A percentile compares a stretch with the other conserved stretches of the same genome.
phyloP scores from a whole-genome alignment of 352 stramenopile species.

The Phytophthora nicotianae region DNA sequence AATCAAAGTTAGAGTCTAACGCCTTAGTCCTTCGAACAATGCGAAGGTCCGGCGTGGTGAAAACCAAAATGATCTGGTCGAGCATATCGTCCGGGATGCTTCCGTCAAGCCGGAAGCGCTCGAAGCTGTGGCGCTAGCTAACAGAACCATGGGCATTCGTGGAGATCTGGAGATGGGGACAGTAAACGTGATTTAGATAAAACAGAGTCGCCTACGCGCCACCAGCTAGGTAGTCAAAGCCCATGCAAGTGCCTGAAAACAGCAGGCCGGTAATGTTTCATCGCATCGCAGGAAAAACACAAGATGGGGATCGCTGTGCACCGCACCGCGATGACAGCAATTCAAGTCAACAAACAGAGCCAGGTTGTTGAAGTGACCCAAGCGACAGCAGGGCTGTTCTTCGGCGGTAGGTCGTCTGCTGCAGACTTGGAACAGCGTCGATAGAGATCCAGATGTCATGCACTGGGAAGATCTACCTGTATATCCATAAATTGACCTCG shows the following conservation, averaged over 20 bases:
- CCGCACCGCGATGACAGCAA: neutral
- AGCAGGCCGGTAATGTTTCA: conserved; percentile 24
- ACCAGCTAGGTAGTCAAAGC: conserved; percentile 25
- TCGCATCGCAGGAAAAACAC: conserved; percentile 20
- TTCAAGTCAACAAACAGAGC: no score
- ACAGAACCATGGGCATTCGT: conserved; percentile 9
- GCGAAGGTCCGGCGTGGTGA: conserved; percentile 4
- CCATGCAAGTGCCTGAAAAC: conserved; percentile 20
- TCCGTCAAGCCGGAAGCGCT: conserved; percentile 21
- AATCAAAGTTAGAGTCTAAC: neutral
- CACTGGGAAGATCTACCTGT: no score
- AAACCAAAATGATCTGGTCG: conserved; percentile 25
- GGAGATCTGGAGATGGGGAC: conserved; percentile 25
- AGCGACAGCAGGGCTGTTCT: no score
- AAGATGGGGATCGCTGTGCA: conserved; percentile 26
- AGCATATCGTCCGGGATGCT: conserved; percentile 13
- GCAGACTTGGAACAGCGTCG: no score
- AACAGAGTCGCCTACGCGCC: conserved; percentile 1
- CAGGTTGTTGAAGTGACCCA: no score
- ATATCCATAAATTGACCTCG: no score
- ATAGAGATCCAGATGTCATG: no score
- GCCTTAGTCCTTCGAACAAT: neutral
- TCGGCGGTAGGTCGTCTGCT: no score
- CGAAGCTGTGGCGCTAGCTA: conserved; percentile 23
- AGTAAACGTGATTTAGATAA: neutral